phyloP scores from a whole-genome alignment of 2,329 filamentous ascomycete genomes.

The Neofusicoccum umdonicola region DNA sequence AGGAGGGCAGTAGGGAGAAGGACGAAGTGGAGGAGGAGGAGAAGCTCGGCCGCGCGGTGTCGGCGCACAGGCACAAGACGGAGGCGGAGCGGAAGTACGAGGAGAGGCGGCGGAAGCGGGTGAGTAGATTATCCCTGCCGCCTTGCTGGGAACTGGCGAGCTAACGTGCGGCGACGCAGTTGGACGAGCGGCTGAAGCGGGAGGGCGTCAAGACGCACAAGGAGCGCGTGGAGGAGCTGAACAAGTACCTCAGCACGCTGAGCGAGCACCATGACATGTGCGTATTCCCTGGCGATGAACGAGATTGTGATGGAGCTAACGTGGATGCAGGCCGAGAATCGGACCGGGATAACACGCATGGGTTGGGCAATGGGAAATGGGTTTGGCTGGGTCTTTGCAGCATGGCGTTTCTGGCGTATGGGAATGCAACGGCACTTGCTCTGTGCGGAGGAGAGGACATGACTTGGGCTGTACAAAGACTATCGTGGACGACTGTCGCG shows the following conservation, averaged over 20 bases:
- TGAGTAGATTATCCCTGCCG: slow-evolving; percentile 44
- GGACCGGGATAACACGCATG: slow-evolving; percentile 53
- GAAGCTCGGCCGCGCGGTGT: slow-evolving; percentile 23
- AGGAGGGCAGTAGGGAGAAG: background rate
- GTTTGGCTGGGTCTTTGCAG: background rate
- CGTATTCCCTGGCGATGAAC: slow-evolving; percentile 23
- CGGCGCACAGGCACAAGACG: slow-evolving; percentile 60
- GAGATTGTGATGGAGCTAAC: slow-evolving; percentile 21
- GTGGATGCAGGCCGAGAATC: slow-evolving; percentile 48
- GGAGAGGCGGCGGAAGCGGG: slow-evolving; percentile 76
- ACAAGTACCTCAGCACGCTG: slow-evolving; percentile 85
- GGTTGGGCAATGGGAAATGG: background rate
- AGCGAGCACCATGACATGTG: slow-evolving; percentile 98
- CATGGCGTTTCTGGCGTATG: slow-evolving; percentile 2
- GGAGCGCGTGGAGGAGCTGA: slow-evolving; percentile 91
- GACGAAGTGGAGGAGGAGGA: slow-evolving; percentile 24
- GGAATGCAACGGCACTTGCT: background rate
- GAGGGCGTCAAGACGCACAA: slow-evolving; percentile 96
- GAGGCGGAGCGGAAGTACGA: slow-evolving; percentile 80
- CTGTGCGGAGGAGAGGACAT: too few relatives aligned
- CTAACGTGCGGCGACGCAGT: slow-evolving; percentile 45
- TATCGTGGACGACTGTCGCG: too few relatives aligned
- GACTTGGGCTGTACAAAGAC: too few relatives aligned
- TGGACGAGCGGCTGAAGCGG: slow-evolving; percentile 76
- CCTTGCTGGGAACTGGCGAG: too few relatives aligned